Conservation (phyloP, 805 yeast species). For the Wickerhamomyces bovis region DNA sequence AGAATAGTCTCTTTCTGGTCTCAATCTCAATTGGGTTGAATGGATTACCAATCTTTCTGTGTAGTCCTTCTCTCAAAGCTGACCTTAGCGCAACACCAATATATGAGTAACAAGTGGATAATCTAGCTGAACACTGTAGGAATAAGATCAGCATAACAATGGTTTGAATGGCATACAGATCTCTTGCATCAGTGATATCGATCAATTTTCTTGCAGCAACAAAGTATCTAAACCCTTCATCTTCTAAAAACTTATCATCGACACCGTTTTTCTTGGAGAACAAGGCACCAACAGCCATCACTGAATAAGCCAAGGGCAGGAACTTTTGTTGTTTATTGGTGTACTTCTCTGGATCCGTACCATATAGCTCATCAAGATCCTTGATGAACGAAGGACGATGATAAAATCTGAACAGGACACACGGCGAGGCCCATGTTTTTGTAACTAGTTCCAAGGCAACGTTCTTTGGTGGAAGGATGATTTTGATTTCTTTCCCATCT, state of each 20-base stretch:
- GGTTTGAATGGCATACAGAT: slow-evolving; percentile 76
- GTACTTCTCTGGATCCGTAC: slow-evolving; percentile 63
- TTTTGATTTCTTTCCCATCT: slow-evolving; percentile 43
- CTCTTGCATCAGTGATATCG: slow-evolving; percentile 78
- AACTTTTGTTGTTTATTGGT: slow-evolving; percentile 70
- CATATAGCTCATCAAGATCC: slow-evolving; percentile 70
- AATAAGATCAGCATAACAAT: slow-evolving; percentile 81
- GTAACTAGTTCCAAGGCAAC: slow-evolving; percentile 65
- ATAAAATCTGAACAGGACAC: slow-evolving; percentile 78
- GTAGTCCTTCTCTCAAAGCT: slow-evolving; percentile 78
- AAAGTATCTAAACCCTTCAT: slow-evolving; percentile 77
- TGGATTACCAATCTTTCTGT: slow-evolving; percentile 54
- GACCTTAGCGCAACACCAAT: slow-evolving; percentile 84
- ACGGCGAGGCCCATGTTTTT: slow-evolving; percentile 80
- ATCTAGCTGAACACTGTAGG: slow-evolving; percentile 80
- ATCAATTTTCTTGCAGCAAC: slow-evolving; percentile 73
- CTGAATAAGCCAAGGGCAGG: slow-evolving; percentile 74
- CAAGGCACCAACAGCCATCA: slow-evolving; percentile 84
- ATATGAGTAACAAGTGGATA: slow-evolving; percentile 83
- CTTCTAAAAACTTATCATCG: slow-evolving; percentile 39
- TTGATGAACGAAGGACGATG: slow-evolving; percentile 77
- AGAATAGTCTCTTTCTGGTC: slow-evolving; percentile 76
- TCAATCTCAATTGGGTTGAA: slow-evolving; percentile 75
- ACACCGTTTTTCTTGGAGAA: slow-evolving; percentile 46
- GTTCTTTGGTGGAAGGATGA: slow-evolving; percentile 69